phyloP scores from a whole-genome alignment of 192 early-diverging fungal genomes.

The Rhizophagus sp. region DNA sequence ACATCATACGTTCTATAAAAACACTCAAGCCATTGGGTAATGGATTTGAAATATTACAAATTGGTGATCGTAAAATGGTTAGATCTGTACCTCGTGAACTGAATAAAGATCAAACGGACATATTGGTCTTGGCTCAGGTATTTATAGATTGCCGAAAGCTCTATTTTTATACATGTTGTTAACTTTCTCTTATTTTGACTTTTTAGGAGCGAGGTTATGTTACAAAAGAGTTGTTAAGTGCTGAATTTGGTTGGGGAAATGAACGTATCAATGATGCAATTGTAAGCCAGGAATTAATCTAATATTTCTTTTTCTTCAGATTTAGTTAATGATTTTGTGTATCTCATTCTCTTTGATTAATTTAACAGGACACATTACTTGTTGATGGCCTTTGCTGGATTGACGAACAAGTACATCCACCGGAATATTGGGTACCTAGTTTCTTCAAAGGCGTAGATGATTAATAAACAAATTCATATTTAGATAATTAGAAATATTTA shows the following conservation, averaged over 20 bases:
- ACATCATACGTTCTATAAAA: conserved; percentile 84
- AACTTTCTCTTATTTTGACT: neutral
- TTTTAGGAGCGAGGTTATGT: conserved; percentile 40
- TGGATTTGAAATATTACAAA: conserved; percentile 82
- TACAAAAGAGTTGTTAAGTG: conserved; percentile 41
- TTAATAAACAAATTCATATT: neutral
- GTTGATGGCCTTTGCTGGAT: conserved; percentile 79
- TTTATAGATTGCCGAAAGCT: neutral
- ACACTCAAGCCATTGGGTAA: conserved; percentile 82
- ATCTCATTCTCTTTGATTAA: neutral
- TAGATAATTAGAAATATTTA: neutral
- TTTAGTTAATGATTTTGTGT: neutral
- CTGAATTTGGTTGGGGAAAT: conserved; percentile 57
- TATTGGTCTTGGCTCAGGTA: conserved; percentile 76
- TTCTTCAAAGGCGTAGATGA: conserved; percentile 50
- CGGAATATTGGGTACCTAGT: conserved; percentile 60
- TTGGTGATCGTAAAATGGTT: conserved; percentile 83
- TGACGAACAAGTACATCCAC: conserved; percentile 57
- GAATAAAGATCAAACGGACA: conserved; percentile 74
- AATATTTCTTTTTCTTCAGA: neutral
- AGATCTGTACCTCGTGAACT: conserved; percentile 88
- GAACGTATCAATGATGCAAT: conserved; percentile 54
- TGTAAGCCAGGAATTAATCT: conserved; percentile 40
- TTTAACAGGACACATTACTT: conserved; percentile 61
- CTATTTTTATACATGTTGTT: neutral